Conservation (phyloP, 164 flowering plant species). For the Macadamia tetraphylla region DNA sequence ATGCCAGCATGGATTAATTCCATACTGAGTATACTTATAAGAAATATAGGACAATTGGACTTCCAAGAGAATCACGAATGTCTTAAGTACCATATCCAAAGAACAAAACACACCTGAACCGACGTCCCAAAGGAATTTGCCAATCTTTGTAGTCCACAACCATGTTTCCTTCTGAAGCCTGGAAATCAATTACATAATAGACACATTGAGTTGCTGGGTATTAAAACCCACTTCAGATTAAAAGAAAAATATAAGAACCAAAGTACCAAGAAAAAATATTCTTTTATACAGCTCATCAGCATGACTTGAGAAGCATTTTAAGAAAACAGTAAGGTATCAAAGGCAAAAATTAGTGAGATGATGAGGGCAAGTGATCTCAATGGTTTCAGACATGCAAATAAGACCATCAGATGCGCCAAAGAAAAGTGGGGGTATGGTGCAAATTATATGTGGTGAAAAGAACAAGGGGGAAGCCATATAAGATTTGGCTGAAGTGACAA, state of each 20-base stretch:
- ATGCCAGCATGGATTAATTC: too few species aligned
- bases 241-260: not conserved
- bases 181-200: slow-evolving; percentile 13
- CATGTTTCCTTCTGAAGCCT: slow-evolving; percentile 71
- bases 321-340: too few species aligned
- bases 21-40: not conserved
- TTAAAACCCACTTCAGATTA: not conserved
- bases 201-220: not conserved
- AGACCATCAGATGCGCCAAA: too few species aligned
- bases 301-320: too few species aligned
- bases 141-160: slow-evolving; percentile 94
- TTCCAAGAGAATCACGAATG: not conserved
- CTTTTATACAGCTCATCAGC: not conserved
- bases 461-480: too few species aligned
- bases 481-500: too few species aligned
- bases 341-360: too few species aligned
- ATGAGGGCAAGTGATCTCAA: too few species aligned
- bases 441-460: too few species aligned
- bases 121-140: slow-evolving; percentile 94
- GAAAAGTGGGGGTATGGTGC: too few species aligned
- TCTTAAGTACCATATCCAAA: not conserved
- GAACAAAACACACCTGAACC: slow-evolving; percentile 58
- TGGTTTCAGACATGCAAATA: too few species aligned
- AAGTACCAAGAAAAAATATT: not conserved
- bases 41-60: not conserved